Evolutionary conservation across 2,329 filamentous ascomycete species (phyloP), one percentile per base, ranked within the genome.

Genomic region (Trichoderma atroviride): DNA sequence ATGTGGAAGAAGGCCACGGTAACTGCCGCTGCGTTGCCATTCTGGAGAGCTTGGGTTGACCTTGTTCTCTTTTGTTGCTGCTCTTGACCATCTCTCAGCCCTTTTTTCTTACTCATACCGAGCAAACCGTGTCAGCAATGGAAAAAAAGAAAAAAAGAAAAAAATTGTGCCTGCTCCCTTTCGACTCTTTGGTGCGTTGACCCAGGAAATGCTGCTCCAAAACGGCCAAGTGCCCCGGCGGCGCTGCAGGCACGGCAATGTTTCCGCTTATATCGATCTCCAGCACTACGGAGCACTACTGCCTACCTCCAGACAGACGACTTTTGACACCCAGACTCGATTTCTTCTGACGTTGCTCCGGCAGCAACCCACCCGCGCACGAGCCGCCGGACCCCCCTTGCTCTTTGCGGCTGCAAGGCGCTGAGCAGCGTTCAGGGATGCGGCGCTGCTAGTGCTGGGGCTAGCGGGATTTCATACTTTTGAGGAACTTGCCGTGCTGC

Each of bases 331-430:
- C 3, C 11, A 35, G 33, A 14, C 33, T 35, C 33, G 11, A 14
- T 1, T 35, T 35, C 33, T 35, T 35, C 33, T 35, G 55, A 33
- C 55, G 55, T 33, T 33, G 22, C 55, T 22, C 55, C 55, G 19
- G 29, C 55, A 43, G 40, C 40, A 33, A 33, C 29, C 27, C 27
- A 33, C 24, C 52, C 24, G 13, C 40, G 52, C 27, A 55, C 52
- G 47, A 50, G 47, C 55, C 55, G 55, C 29, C 29, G 14, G 27
- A 29, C 53, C 55, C 55, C 29, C 55, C n/a, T 19, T 19, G 55
- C 55, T 24, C 16, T 56, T 56, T 59, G 57, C 35, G 57, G 57
- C 57, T 59, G 57, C 57, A 59, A 19, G 33, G 57, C 57, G 57
- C 57, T 40, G 57, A 43, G 40, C 35, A 59, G 22, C 40, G 40